A percentile compares a stretch with the other conserved stretches of the same genome.
Evolutionary conservation across 2,329 filamentous ascomycete genomes (phyloP).

Genomic region (Zymoseptoria brevis): DNA sequence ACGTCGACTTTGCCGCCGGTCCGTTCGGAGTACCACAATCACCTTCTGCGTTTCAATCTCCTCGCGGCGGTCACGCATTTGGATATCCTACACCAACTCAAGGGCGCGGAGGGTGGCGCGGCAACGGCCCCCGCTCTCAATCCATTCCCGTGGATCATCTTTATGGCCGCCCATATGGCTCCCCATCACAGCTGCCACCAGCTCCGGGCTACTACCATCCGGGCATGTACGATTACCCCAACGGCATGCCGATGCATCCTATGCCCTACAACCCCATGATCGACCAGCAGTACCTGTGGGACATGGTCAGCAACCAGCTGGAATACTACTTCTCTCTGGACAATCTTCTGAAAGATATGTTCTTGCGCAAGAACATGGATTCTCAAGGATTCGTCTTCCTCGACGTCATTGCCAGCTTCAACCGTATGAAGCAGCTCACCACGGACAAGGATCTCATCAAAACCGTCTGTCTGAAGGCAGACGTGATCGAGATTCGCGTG

Average conservation of each 20-base stretch:
- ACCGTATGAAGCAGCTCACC: conserved; percentile 67
- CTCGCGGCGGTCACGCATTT: conserved; percentile 22
- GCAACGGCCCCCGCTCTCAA: conserved; percentile 35
- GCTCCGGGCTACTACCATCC: conserved; percentile 45
- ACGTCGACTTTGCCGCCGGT: conserved; percentile 19
- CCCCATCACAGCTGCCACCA: conserved; percentile 29
- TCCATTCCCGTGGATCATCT: conserved; percentile 51
- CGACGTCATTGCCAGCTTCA: conserved; percentile 74
- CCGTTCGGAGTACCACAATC: conserved; percentile 22
- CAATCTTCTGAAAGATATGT: conserved; percentile 90
- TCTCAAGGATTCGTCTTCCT: conserved; percentile 85
- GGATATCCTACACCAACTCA: conserved; percentile 24
- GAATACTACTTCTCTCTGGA: conserved; percentile 98
- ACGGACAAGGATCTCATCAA: conserved; percentile 67
- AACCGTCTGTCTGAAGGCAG: conserved; percentile 63
- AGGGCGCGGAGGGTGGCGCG: conserved; percentile 40
- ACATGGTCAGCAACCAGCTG: conserved; percentile 52
- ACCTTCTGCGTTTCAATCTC: conserved; percentile 21
- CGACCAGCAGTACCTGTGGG: conserved; percentile 49
- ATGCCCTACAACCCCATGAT: conserved; percentile 51
- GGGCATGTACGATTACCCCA: conserved; percentile 41
- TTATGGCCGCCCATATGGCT: conserved; percentile 32
- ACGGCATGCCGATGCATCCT: conserved; percentile 32
- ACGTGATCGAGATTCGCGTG: conserved; percentile 63
- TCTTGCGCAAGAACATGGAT: conserved; percentile 85